Conservation (phyloP, 1,284 basidiomycete genomes). For the Trichosporon coremiiforme region DNA sequence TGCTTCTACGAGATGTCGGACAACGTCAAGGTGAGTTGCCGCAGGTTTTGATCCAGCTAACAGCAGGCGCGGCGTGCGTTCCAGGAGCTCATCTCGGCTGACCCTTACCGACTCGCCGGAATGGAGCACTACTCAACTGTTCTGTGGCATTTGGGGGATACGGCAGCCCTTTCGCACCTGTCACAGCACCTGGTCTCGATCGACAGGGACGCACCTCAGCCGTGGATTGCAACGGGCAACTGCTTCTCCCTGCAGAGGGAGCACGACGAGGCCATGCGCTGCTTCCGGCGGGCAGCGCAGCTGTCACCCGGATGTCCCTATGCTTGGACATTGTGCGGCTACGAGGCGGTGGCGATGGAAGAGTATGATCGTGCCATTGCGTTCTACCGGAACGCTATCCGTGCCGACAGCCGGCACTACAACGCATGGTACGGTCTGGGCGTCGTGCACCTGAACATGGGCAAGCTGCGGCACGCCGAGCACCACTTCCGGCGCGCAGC, state of each 20-base stretch:
- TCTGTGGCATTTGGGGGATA: conserved; percentile 84
- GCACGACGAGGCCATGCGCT: conserved; percentile 82
- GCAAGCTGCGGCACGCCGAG: conserved; percentile 84
- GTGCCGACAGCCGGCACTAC: conserved; percentile 84
- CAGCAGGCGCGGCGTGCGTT: conserved; percentile 79
- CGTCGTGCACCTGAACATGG: conserved; percentile 86
- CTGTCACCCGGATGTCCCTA: conserved; percentile 83
- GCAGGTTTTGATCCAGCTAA: not conserved
- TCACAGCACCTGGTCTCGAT: conserved; percentile 85
- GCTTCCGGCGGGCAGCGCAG: conserved; percentile 83
- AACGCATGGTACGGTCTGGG: conserved; percentile 99
- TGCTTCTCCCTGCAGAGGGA: conserved; percentile 89
- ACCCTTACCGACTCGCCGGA: conserved; percentile 81
- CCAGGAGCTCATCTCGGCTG: conserved; percentile 70
- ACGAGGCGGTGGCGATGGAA: conserved; percentile 85
- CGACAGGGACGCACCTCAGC: conserved; percentile 74
- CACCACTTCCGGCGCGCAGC: conserved; percentile 90
- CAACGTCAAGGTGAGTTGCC: conserved; percentile 71
- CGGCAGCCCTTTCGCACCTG: conserved; percentile 79
- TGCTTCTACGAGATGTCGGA: conserved; percentile 85
- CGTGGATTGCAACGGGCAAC: conserved; percentile 94
- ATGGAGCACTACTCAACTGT: conserved; percentile 94
- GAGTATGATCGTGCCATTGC: conserved; percentile 84
- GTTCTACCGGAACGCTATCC: conserved; percentile 85
- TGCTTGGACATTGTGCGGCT: conserved; percentile 89